Evolutionary conservation across 1,139 yeast genomes (phyloP).

Genomic region (Candida gigantensis): DNA sequence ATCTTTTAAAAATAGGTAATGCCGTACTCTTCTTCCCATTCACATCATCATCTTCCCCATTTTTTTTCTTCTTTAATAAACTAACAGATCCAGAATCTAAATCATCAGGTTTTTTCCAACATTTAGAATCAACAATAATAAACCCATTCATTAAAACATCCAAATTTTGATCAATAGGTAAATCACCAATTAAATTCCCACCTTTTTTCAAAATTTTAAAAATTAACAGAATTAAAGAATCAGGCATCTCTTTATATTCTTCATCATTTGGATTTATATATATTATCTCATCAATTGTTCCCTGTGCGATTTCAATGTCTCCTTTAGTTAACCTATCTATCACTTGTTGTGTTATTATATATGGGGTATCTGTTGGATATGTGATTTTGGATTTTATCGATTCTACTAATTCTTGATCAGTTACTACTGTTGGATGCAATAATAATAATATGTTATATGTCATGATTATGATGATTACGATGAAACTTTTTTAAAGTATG

Average conservation of each 20-base stretch:
- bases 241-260: slow-evolving; percentile 38
- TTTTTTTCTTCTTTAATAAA: slow-evolving; percentile 10
- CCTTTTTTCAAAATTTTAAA: slow-evolving; percentile 41
- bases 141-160: slow-evolving; percentile 69
- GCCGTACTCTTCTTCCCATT: slow-evolving; percentile 4
- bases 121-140: slow-evolving; percentile 33
- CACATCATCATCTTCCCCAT: too few relatives aligned
- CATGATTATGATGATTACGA: neutral
- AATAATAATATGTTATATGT: slow-evolving; percentile 34
- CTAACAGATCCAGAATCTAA: slow-evolving; percentile 22
- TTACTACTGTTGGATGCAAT: slow-evolving; percentile 73
- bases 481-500: too few relatives aligned
- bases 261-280: slow-evolving; percentile 60
- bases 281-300: slow-evolving; percentile 49
- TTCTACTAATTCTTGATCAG: slow-evolving; percentile 53
- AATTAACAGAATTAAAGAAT: slow-evolving; percentile 42
- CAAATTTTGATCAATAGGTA: slow-evolving; percentile 50
- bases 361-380: slow-evolving; percentile 21
- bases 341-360: slow-evolving; percentile 52
- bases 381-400: slow-evolving; percentile 29
- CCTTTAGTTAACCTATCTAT: slow-evolving; percentile 68
- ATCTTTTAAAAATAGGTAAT: slow-evolving; percentile 31
- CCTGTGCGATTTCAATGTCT: slow-evolving; percentile 48
- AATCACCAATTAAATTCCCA: slow-evolving; percentile 57
- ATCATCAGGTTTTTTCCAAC: slow-evolving; percentile 50